Evolutionary conservation across 2,329 filamentous ascomycete genomes (phyloP).

Genomic region (Fusarium ambrosium): DNA sequence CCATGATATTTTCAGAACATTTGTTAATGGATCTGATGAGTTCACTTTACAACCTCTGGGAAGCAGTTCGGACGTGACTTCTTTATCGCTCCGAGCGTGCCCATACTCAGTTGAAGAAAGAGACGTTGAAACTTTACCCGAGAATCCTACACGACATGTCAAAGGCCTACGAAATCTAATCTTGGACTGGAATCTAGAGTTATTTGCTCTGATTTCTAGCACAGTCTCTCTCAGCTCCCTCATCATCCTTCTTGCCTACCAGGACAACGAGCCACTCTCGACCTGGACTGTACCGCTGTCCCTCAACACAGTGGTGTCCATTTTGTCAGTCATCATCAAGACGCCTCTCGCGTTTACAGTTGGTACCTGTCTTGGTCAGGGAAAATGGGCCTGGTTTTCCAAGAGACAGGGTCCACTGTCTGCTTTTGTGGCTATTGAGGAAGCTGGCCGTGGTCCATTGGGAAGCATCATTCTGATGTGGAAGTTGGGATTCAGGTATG

Average conservation of each 20-base stretch:
- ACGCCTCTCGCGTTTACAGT: conserved; percentile 5
- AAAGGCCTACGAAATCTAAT: neutral
- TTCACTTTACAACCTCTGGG: neutral
- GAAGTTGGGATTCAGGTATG: neutral
- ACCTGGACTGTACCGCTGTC: conserved; percentile 1
- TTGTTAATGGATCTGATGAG: neutral
- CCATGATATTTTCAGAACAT: neutral
- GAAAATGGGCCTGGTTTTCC: conserved; percentile 11
- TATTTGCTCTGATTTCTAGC: neutral
- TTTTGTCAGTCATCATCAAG: conserved; percentile 4
- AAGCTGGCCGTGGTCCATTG: conserved; percentile 10
- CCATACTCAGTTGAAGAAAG: neutral
- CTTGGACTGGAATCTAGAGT: neutral
- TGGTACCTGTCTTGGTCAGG: neutral
- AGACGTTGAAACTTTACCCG: neutral
- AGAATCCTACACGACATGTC: no score
- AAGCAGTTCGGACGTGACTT: no score
- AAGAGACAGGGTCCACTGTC: neutral
- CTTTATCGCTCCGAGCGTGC: neutral
- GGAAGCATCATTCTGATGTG: neutral
- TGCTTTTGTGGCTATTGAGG: conserved; percentile 14
- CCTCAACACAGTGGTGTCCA: conserved; percentile 5
- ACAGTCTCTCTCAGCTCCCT: neutral
- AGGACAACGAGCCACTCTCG: neutral
- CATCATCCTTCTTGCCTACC: neutral